Base-by-base conservation (phyloP, 2,329 filamentous ascomycete genomes). In the Helminthosporium solani region DNA sequence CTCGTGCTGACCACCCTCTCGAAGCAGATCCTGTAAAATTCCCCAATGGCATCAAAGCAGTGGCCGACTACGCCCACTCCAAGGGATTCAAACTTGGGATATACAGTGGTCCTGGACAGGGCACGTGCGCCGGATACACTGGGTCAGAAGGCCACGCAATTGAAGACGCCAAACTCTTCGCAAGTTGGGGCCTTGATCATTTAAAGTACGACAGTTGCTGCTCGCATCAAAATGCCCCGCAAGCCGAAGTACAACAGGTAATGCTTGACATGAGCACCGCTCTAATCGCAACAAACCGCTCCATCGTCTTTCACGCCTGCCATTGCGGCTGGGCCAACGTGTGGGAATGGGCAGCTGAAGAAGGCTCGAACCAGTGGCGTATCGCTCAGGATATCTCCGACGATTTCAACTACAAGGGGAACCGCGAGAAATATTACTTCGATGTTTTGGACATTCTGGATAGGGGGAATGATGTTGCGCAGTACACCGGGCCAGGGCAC, bases 391-490 rank as follows among this genome's bases (percentile, higher is more conserved):
- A 67, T 42, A 58, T 66, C 44, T 43, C 61, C 16, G 63, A 68
- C 40, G 61, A 65, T 34, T 61, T 65, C 23, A 69, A 65, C 48
- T 70, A 67, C 51, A 67, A 66, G 18, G 57, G 66, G 18, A 66
- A 70, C 33, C 45, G 54, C 33, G 56, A 56, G 44, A 59, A 59
- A 40, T 59, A 59, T 39, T 57, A 73, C 49, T 68, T 72, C 58
- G 70, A 73, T 44, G 70, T 72, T 60, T 60, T 73, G 14, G 71
- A 73, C 45, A 58, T 73, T 42, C 63, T 70, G 3, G 69, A 63
- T 39, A 55, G 57, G 8, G 58, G 54, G 7, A 69, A 70, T 31
- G 44, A 49, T 1, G 37, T 61, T 23, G 47, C 54, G 25, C 44
- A 54, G 16, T 59, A 48, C 42, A 42, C 54, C 3, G 50, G 48